Evolutionary conservation across 129 eudicot species (phyloP).

Genomic region (Arctium minus): DNA sequence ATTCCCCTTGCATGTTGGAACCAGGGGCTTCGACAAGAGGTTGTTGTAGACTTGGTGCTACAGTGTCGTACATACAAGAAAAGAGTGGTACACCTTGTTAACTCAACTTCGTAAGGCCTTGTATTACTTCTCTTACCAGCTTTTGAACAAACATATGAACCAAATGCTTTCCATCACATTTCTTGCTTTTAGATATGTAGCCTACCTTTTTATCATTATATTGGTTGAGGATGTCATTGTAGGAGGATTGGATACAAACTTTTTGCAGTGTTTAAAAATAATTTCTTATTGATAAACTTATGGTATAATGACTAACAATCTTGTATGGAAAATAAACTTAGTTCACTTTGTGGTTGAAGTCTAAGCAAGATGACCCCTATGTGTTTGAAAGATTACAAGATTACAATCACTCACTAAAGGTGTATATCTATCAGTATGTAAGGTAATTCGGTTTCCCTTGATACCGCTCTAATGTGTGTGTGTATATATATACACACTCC

Average conservation of each 20-base stretch:
- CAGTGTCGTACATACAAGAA: slow-evolving; percentile 84
- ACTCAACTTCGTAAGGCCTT: slow-evolving; percentile 90
- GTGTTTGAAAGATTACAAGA: no score
- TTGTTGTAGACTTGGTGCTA: slow-evolving; percentile 80
- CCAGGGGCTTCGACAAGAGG: slow-evolving; percentile 85
- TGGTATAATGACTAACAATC: no score
- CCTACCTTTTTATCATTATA: neutral
- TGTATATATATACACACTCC: neutral
- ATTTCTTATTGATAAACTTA: no score
- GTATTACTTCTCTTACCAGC: slow-evolving; percentile 8
- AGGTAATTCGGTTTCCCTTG: no score
- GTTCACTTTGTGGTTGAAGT: no score
- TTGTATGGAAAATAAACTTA: no score
- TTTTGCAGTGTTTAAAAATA: no score
- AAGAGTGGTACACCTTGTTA: slow-evolving; percentile 93
- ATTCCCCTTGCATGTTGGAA: slow-evolving; percentile 4
- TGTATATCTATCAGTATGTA: no score
- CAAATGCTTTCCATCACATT: neutral
- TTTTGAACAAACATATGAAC: neutral
- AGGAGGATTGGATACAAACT: no score
- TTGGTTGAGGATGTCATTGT: neutral
- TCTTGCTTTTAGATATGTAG: neutral
- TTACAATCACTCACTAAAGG: no score
- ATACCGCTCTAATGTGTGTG: no score
- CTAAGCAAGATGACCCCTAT: no score